phyloP scores from a whole-genome alignment of 2,329 filamentous ascomycete species.

The Eutypella sp. region DNA sequence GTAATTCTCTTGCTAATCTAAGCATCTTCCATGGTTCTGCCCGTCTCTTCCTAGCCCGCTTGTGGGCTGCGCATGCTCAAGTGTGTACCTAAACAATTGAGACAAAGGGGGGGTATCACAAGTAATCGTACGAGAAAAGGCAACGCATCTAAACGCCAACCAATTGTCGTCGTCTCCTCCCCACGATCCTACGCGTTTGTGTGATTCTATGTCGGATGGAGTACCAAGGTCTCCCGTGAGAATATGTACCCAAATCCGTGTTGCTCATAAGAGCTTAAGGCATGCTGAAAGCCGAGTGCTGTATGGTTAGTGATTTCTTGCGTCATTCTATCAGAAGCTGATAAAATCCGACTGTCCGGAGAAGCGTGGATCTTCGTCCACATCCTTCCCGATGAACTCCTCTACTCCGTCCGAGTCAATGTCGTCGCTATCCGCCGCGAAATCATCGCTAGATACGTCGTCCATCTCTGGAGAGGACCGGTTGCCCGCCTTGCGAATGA shows the following conservation, averaged over 20 bases:
- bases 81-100: background rate
- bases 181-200: background rate
- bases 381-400: slow-evolving; percentile 55
- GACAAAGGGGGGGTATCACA: slow-evolving; percentile 2
- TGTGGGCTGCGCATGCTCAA: slow-evolving; percentile 7
- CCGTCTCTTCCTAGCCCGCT: slow-evolving; percentile 5
- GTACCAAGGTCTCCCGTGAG: too few relatives aligned
- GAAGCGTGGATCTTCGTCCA: slow-evolving; percentile 50
- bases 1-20: slow-evolving; percentile 8
- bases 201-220: background rate
- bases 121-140: background rate
- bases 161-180: background rate
- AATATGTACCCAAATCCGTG: slow-evolving; percentile 2
- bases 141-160: slow-evolving; percentile 2
- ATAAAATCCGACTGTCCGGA: slow-evolving; percentile 57
- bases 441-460: slow-evolving; percentile 73
- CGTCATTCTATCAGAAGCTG: slow-evolving; percentile 34
- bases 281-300: slow-evolving; percentile 11
- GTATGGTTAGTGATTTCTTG: slow-evolving; percentile 15
- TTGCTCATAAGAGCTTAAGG: slow-evolving; percentile 7
- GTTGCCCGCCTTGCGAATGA: slow-evolving; percentile 63
- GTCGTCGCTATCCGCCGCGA: slow-evolving; percentile 67
- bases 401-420: slow-evolving; percentile 72
- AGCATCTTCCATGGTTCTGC: too few relatives aligned
- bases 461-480: slow-evolving; percentile 44